Percentiles rank a stretch among this genome's conserved stretches.
Conservation (phyloP, 2,329 filamentous ascomycete species). For the Diaporthe ilicicola region DNA sequence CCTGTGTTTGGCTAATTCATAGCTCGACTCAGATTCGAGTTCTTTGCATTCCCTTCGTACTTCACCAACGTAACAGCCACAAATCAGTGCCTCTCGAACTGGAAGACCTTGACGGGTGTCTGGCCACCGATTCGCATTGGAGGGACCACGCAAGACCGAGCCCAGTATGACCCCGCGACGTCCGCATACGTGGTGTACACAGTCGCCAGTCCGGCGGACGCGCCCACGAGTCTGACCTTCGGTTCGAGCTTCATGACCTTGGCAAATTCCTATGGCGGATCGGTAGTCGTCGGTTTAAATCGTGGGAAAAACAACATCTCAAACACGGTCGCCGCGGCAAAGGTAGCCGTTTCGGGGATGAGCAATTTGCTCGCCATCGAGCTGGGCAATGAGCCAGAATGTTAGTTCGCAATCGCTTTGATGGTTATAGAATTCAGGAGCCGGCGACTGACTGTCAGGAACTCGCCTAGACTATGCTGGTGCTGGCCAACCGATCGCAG, state of each 20-base stretch:
- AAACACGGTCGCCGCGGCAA: constrained; percentile 64
- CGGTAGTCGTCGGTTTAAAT: constrained; percentile 62
- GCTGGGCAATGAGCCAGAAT: constrained; percentile 66
- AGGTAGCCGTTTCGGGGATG: constrained; percentile 52
- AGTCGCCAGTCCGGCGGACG: constrained; percentile 56
- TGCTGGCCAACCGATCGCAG: constrained; percentile 48
- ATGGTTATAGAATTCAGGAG: not conserved
- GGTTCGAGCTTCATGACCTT: constrained; percentile 61
- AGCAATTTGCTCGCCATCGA: constrained; percentile 62
- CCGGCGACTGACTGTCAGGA: not conserved
- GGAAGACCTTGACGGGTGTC: constrained; percentile 56
- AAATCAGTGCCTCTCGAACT: constrained; percentile 59
- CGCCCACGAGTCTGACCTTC: constrained; percentile 58
- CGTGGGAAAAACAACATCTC: constrained; percentile 58
- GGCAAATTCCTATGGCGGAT: constrained; percentile 56
- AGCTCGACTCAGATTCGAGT: constrained; percentile 54
- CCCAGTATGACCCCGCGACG: constrained; percentile 56
- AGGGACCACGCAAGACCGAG: constrained; percentile 67
- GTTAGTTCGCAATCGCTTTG: constrained; percentile 43
- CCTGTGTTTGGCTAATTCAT: not conserved
- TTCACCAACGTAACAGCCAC: constrained; percentile 61
- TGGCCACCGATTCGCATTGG: constrained; percentile 65
- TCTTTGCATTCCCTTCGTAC: constrained; percentile 65
- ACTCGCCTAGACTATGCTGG: constrained; percentile 44
- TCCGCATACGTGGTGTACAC: constrained; percentile 58